Evolutionary conservation across 805 yeast genomes (phyloP).

Genomic region (Tetrapisispora namnaoensis): DNA sequence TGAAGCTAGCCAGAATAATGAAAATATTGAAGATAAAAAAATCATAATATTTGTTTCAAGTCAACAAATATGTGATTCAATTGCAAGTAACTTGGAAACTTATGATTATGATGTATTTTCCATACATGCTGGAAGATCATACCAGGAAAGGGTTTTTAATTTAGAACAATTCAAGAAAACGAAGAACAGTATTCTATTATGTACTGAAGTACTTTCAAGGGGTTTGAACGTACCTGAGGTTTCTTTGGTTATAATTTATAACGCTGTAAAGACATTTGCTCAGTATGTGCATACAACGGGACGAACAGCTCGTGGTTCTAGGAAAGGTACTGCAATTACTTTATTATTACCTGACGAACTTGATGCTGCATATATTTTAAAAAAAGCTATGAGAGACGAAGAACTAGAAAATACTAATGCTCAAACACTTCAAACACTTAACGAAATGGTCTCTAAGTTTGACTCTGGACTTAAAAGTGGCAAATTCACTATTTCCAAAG

Average conservation of each 20-base stretch:
- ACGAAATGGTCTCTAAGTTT: conserved; percentile 44
- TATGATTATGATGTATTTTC: conserved; percentile 48
- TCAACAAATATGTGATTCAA: conserved; percentile 73
- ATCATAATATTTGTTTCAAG: conserved; percentile 78
- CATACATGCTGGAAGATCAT: conserved; percentile 90
- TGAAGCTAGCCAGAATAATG: background rate
- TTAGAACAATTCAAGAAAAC: conserved; percentile 60
- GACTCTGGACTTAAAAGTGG: conserved; percentile 56
- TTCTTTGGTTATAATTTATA: conserved; percentile 70
- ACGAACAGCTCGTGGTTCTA: conserved; percentile 89
- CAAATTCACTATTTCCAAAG: conserved; percentile 53
- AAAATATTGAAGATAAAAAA: conserved; percentile 33
- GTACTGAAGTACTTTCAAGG: conserved; percentile 91
- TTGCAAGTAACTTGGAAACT: conserved; percentile 42
- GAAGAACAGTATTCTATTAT: conserved; percentile 55
- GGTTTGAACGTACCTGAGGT: conserved; percentile 89
- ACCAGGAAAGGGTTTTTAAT: conserved; percentile 67
- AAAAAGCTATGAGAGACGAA: conserved; percentile 38
- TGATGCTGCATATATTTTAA: conserved; percentile 52
- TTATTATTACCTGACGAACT: conserved; percentile 56
- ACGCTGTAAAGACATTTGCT: conserved; percentile 80
- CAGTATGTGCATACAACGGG: conserved; percentile 96
- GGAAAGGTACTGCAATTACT: conserved; percentile 65
- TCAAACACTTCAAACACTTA: conserved; percentile 31
- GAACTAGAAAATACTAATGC: conserved; percentile 35